Conservation (phyloP, 495 filamentous ascomycete species). For the Clavariopsis aquatica region DNA sequence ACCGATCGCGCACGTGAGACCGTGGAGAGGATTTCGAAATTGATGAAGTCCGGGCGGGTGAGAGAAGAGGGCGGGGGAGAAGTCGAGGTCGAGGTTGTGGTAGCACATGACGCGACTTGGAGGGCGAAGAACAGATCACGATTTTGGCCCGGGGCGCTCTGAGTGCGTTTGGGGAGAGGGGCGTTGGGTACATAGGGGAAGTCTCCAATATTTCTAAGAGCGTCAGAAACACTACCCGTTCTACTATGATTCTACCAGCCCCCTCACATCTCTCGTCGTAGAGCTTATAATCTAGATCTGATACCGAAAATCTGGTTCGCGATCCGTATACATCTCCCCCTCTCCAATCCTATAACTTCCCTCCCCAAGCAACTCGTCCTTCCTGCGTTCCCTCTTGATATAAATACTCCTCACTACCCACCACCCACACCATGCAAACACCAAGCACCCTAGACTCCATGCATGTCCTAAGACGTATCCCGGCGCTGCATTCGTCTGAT, state of each 20-base stretch:
- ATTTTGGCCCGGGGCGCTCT: constrained; percentile 32
- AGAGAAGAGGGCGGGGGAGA: constrained; percentile 21
- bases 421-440: constrained; percentile 36
- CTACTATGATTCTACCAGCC: too few species aligned
- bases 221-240: too few species aligned
- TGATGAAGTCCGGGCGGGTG: constrained; percentile 31
- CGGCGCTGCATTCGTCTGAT: constrained; percentile 31
- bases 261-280: neutral
- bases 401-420: constrained; percentile 35
- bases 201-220: too few species aligned
- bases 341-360: constrained; percentile 12
- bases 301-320: constrained; percentile 36
- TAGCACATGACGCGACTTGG: constrained; percentile 45
- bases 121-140: constrained; percentile 39
- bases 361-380: constrained; percentile 25
- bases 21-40: constrained; percentile 36
- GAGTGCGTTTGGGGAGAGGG: neutral
- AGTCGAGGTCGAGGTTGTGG: constrained; percentile 43
- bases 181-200: too few species aligned
- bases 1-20: constrained; percentile 37
- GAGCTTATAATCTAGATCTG: constrained; percentile 19
- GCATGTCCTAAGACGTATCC: constrained; percentile 34
- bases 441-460: constrained; percentile 34
- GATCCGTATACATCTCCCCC: constrained; percentile 35
- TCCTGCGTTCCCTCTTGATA: constrained; percentile 28